phyloP scores from a whole-genome alignment of 441 rosid genomes.

The Euphorbia corollata region DNA sequence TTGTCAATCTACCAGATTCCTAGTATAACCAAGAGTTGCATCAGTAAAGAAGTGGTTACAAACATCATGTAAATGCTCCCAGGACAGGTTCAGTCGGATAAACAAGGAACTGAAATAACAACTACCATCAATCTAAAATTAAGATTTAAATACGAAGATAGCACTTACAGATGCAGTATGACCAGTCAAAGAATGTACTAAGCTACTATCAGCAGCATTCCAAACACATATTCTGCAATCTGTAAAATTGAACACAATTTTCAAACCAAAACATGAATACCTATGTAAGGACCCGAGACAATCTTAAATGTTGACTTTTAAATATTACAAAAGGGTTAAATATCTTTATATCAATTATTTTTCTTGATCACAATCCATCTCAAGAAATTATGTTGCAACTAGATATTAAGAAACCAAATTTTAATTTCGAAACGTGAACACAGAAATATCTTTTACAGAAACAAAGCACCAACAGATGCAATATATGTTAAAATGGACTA shows the following conservation, averaged over 20 bases:
- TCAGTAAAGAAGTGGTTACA: slow-evolving; percentile 7
- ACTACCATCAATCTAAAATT: not conserved
- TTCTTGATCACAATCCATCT: no score
- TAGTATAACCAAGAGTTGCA: slow-evolving; percentile 10
- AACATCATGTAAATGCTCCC: slow-evolving; percentile 6
- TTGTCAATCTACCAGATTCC: not conserved
- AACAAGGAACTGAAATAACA: slow-evolving; percentile 4
- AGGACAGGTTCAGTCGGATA: slow-evolving; percentile 10
- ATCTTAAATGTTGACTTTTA: not conserved
- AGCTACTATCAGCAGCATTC: slow-evolving; percentile 94
- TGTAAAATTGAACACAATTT: slow-evolving; percentile 28
- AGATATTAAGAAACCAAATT: no score
- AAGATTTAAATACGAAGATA: slow-evolving; percentile 10
- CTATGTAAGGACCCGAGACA: slow-evolving; percentile 20
- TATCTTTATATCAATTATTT: no score
- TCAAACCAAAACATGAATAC: slow-evolving; percentile 16
- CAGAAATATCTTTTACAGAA: no score
- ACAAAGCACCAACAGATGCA: no score
- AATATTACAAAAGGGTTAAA: no score
- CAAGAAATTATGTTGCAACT: no score
- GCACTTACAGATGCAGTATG: slow-evolving; percentile 84
- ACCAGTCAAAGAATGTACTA: slow-evolving; percentile 96
- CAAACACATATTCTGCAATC: slow-evolving; percentile 99
- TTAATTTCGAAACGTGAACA: no score
- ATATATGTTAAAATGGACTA: no score